Evolutionary conservation across 1,284 basidiomycete genomes (phyloP), one percentile per base, ranked within the genome.

Genomic region (Ceratorhiza oryzae-sativae): DNA sequence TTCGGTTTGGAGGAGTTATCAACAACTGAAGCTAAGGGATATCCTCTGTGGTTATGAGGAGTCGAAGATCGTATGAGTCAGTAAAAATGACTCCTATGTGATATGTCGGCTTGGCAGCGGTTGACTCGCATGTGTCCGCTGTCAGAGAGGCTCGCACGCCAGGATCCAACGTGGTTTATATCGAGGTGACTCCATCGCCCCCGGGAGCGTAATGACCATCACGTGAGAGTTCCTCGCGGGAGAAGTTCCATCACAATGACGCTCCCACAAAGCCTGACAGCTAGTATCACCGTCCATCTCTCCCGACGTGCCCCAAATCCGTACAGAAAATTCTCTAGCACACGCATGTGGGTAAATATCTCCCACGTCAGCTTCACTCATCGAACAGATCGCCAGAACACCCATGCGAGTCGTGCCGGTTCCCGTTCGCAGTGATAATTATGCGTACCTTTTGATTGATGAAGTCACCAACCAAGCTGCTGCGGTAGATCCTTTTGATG

Each of bases 391-490:
- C n/a, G 4, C 27, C 39, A 70, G 65, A 58, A 30, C 18, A 70
- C 30, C 55, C 46, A 93, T 94, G 91, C 86, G 87, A 78, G 84
- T 94, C 78, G 80, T 92, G 20, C 88, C 92, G 1, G 86, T 94
- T 4, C 90, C 88, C 48, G 91, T 94, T 59, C 86, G 90, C 73
- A 83, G 87, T 32, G 92, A 95, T 80, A 96, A 97, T 80, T 95
- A 95, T 80, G 92, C 93, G 65, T 97, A 96, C 80, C 86, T 96
- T 45, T 82, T 96, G 80, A 82, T 94, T 73, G 94, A 95, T 80
- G 87, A 91, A 58, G 77, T 82, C 0, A 84, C 87, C 6, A 88
- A 87, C 63, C 85, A 87, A 74, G 93, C 91, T 0, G 92, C 92
- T 0, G 92, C 81, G 10, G 80, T 83, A 1, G 82, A 82, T 71